Percentiles rank a stretch among this genome's conserved stretches.
Evolutionary conservation across 2,329 filamentous ascomycete species (phyloP).

Genomic region (Ustulina deusta): DNA sequence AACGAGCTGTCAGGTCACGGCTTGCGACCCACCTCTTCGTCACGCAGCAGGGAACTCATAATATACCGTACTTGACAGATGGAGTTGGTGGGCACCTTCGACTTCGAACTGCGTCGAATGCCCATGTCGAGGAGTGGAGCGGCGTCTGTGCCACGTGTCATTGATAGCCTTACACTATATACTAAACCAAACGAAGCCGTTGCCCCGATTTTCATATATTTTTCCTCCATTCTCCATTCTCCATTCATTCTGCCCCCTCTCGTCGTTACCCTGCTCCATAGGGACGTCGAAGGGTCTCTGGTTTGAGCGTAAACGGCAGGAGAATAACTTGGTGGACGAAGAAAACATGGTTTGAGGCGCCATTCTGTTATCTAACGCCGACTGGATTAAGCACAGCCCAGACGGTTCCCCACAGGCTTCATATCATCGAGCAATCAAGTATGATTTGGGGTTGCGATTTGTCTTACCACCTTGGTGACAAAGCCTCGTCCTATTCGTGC

Average conservation of each 20-base stretch:
- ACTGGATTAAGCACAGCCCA: constrained; percentile 24
- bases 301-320: constrained; percentile 17
- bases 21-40: constrained; percentile 1
- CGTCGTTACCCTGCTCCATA: background rate
- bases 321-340: constrained; percentile 12
- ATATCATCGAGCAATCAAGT: constrained; percentile 8
- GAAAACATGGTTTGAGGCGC: constrained; percentile 2
- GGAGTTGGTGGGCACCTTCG: constrained; percentile 12
- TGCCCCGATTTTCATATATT: background rate
- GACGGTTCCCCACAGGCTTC: constrained; percentile 14
- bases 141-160: constrained; percentile 6
- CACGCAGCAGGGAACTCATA: constrained; percentile 6
- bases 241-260: background rate
- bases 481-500: constrained; percentile 16
- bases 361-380: constrained; percentile 16
- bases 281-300: background rate
- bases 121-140: background rate
- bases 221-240: background rate
- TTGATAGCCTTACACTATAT: no score
- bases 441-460: background rate
- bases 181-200: background rate
- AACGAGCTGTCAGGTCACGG: background rate
- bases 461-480: constrained; percentile 19
- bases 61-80: constrained; percentile 5
- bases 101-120: constrained; percentile 11